These are phyloP conservation scores for Phoma sp. DNA, from an alignment of 2,329 filamentous ascomycete genomes.

Conservation along the genomic window DNA sequence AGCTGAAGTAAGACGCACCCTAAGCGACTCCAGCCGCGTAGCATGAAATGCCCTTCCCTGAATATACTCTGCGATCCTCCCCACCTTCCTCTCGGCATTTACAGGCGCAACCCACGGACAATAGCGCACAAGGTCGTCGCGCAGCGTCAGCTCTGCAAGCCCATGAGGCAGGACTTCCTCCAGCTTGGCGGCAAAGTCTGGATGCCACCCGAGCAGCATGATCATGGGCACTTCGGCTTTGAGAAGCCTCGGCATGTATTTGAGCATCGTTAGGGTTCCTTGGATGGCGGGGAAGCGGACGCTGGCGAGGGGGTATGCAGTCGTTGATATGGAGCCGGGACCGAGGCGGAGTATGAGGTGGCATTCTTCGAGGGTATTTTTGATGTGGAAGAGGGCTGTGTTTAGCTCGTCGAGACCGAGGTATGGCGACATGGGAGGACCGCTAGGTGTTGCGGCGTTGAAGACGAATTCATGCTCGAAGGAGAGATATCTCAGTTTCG, in stretches of 20 bases:
- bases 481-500: constrained; percentile 26
- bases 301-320: constrained; percentile 23
- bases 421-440: constrained; percentile 20
- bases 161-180: constrained; percentile 27
- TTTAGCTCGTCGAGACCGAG: constrained; percentile 32
- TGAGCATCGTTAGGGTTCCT: constrained; percentile 29
- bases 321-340: constrained; percentile 26
- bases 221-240: constrained; percentile 29
- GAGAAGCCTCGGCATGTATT: constrained; percentile 22
- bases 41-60: constrained; percentile 20
- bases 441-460: constrained; percentile 16
- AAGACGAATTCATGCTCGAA: constrained; percentile 33
- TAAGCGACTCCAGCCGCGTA: constrained; percentile 21
- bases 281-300: constrained; percentile 29
- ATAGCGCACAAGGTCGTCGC: constrained; percentile 30
- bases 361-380: constrained; percentile 25
- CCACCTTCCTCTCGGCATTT: constrained; percentile 25
- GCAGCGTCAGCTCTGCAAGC: constrained; percentile 21
- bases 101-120: constrained; percentile 30
- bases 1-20: constrained; percentile 20
- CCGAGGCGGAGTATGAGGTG: constrained; percentile 26
- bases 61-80: constrained; percentile 28
- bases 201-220: constrained; percentile 33
- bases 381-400: constrained; percentile 24
- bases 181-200: constrained; percentile 24